These are phyloP conservation scores for Tetrahymena thermophila DNA, from an alignment of 73 alveolate species.

Conservation along the genomic window DNA sequence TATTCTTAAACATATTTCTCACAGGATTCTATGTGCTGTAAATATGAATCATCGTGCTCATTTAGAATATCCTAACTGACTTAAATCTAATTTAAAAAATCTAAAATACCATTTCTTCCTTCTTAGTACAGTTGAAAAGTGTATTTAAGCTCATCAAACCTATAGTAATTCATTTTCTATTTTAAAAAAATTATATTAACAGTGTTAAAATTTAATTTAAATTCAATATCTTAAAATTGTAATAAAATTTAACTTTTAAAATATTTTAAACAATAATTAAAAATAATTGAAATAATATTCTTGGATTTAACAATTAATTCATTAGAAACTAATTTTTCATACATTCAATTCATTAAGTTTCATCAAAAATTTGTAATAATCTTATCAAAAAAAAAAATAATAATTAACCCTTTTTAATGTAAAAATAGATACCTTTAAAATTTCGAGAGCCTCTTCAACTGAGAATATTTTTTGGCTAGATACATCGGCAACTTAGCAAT, in stretches of 20 bases:
- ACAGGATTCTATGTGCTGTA: neutral
- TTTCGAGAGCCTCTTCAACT: neutral
- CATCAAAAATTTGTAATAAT: no score
- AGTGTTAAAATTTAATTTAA: no score
- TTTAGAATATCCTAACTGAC: neutral
- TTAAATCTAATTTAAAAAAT: neutral
- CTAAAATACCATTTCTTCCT: neutral
- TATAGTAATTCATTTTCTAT: neutral
- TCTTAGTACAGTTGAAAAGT: neutral
- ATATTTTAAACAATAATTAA: no score
- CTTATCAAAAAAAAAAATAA: no score
- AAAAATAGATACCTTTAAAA: neutral
- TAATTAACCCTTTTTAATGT: no score
- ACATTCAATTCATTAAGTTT: no score
- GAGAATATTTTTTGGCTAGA: neutral
- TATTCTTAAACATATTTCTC: neutral
- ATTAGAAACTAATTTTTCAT: no score
- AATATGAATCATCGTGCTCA: neutral
- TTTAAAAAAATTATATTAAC: no score
- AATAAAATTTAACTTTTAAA: no score
- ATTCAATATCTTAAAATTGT: no score
- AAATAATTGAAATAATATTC: no score
- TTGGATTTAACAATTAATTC: no score
- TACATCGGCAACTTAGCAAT: neutral
- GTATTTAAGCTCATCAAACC: neutral